Evolutionary conservation across 495 filamentous ascomycete species (phyloP).

Genomic region (Cercophora newfieldiana): DNA sequence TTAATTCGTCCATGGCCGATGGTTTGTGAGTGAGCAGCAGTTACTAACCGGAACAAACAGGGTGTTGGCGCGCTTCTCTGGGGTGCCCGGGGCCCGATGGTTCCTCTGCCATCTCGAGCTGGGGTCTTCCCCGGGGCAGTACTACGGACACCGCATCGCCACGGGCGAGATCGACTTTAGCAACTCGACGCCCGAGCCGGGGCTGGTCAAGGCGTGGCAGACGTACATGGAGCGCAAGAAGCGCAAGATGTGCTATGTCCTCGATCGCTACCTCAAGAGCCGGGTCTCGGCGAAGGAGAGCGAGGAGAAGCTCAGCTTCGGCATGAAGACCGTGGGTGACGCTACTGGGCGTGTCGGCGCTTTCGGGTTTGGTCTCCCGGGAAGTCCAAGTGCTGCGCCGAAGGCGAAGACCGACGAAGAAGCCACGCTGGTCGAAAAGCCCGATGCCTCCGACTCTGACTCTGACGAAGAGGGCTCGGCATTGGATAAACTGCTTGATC

Average conservation of each 20-base stretch:
- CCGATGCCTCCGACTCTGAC: conserved; percentile 32
- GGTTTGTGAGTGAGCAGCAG: neutral
- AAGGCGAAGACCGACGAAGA: conserved; percentile 11
- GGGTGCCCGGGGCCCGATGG: conserved; percentile 44
- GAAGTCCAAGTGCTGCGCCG: neutral
- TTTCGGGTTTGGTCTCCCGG: neutral
- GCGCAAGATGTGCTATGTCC: conserved; percentile 37
- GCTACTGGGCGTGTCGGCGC: conserved; percentile 7
- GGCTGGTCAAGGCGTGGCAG: conserved; percentile 40
- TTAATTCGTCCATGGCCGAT: neutral
- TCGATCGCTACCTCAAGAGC: conserved; percentile 27
- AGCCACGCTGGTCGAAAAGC: conserved; percentile 11
- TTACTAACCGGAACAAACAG: neutral
- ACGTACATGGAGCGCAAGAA: conserved; percentile 45
- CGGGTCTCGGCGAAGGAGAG: conserved; percentile 12
- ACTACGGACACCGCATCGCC: conserved; percentile 43
- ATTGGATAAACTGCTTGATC: conserved; percentile 26
- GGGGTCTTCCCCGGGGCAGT: conserved; percentile 33
- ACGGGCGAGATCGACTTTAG: conserved; percentile 42
- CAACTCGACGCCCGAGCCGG: conserved; percentile 36
- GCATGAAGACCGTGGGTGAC: conserved; percentile 3
- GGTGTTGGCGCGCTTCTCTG: conserved; percentile 48
- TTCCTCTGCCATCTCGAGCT: conserved; percentile 50
- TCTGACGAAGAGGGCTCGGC: conserved; percentile 17
- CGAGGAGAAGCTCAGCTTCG: conserved; percentile 15